These are phyloP conservation scores for Plasmodium berghei DNA, from an alignment of 169 alveolate genomes.

Conservation along the genomic window DNA sequence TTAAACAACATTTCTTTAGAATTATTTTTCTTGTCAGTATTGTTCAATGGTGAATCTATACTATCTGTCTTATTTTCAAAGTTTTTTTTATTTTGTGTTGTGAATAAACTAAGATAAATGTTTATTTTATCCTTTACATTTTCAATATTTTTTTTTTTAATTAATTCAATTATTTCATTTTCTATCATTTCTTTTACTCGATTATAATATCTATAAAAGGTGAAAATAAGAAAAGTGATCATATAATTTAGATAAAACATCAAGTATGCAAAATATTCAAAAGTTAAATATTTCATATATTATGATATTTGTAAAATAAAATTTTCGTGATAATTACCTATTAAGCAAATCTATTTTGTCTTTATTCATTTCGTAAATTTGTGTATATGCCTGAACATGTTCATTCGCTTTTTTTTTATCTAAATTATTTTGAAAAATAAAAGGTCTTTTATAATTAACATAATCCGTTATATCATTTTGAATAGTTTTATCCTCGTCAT, in stretches of 20 bases:
- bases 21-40: not conserved
- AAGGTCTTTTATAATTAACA: conserved; percentile 39
- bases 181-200: conserved; percentile 36
- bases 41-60: not conserved
- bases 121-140: conserved; percentile 26
- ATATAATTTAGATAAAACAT: not conserved
- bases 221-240: not conserved
- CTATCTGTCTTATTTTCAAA: not conserved
- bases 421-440: conserved; percentile 2
- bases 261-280: not conserved
- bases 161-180: conserved; percentile 32
- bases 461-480: conserved; percentile 55
- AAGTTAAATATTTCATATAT: not conserved
- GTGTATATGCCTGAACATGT: conserved; percentile 23
- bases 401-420: conserved; percentile 16
- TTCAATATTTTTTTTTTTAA: conserved; percentile 34
- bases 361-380: conserved; percentile 23
- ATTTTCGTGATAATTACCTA: not conserved
- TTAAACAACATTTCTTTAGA: not conserved
- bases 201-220: conserved; percentile 11
- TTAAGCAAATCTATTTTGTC: conserved; percentile 26
- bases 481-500: conserved; percentile 16
- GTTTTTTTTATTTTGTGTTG: not conserved
- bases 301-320: too few relatives aligned
- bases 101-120: conserved; percentile 30